Evolutionary conservation across 2,329 filamentous ascomycete species (phyloP).

Genomic region (Penicillium sp.): DNA sequence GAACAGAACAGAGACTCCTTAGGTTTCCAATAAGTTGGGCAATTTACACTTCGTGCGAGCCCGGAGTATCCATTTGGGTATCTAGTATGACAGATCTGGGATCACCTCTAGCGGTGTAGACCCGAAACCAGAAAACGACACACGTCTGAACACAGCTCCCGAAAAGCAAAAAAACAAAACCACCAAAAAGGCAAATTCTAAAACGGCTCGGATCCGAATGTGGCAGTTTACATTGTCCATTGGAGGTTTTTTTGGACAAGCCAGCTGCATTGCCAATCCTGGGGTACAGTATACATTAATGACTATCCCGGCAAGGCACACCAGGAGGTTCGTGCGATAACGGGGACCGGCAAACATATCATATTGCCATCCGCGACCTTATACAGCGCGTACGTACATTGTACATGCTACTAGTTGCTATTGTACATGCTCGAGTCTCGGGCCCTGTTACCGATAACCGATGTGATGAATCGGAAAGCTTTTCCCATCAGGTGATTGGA

Average conservation of each 20-base stretch:
- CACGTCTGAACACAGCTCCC: neutral
- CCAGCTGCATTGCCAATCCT: conserved; percentile 22
- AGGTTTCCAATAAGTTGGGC: conserved; percentile 5
- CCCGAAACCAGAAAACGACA: neutral
- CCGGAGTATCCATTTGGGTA: neutral
- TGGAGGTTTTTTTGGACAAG: neutral
- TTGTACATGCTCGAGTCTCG: conserved; percentile 4
- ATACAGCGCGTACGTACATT: neutral
- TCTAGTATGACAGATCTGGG: conserved; percentile 1
- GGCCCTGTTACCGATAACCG: conserved; percentile 4
- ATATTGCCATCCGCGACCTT: neutral
- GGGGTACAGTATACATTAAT: conserved; percentile 19
- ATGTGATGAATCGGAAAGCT: conserved; percentile 11
- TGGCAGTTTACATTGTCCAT: neutral
- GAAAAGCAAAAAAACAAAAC: neutral
- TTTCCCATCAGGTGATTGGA: conserved; percentile 9
- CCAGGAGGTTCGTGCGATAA: neutral
- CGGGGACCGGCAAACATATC: neutral
- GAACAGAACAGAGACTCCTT: neutral
- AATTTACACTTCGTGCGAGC: neutral
- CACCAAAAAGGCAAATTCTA: neutral
- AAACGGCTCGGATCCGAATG: conserved; percentile 1
- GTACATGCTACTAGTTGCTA: conserved; percentile 9
- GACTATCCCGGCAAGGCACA: conserved; percentile 3
- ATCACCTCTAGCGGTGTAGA: conserved; percentile 12